Evolutionary conservation across 1,284 basidiomycete species (phyloP).

Genomic region (Xanthoconium separans): DNA sequence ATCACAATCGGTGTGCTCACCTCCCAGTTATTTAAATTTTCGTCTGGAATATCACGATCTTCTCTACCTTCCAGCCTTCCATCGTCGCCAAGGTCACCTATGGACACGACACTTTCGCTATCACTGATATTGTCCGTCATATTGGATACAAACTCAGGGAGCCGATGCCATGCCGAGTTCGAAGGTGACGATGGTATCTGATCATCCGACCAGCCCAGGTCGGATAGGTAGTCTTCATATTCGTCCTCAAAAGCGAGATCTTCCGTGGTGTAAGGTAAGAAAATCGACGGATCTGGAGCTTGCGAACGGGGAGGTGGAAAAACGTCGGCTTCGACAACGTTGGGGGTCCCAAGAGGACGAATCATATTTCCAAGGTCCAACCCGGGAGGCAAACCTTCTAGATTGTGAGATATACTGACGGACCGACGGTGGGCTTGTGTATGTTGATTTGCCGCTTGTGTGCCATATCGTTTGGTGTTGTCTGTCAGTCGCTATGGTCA

Average conservation of each 20-base stretch:
- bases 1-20: conserved; percentile 43
- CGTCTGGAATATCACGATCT: conserved; percentile 63
- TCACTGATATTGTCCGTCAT: conserved; percentile 84
- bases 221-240: conserved; percentile 85
- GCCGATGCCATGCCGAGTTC: conserved; percentile 70
- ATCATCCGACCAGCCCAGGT: conserved; percentile 70
- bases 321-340: conserved; percentile 73
- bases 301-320: conserved; percentile 82
- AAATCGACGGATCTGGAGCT: conserved; percentile 79
- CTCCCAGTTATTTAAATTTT: conserved; percentile 93
- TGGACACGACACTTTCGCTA: conserved; percentile 84
- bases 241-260: conserved; percentile 87
- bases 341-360: conserved; percentile 74
- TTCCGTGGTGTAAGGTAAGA: conserved; percentile 81
- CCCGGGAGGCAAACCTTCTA: conserved; percentile 75
- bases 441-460: conserved; percentile 54
- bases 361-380: conserved; percentile 72
- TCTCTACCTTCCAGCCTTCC: conserved; percentile 64
- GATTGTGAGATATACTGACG: conserved; percentile 75
- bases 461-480: conserved; percentile 79
- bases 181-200: conserved; percentile 45
- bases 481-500: conserved; percentile 42
- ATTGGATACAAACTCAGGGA: conserved; percentile 68
- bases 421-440: conserved; percentile 65
- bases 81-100: conserved; percentile 81